Conservation (phyloP, 208 protist genomes). For the Entamoeba dispar region DNA sequence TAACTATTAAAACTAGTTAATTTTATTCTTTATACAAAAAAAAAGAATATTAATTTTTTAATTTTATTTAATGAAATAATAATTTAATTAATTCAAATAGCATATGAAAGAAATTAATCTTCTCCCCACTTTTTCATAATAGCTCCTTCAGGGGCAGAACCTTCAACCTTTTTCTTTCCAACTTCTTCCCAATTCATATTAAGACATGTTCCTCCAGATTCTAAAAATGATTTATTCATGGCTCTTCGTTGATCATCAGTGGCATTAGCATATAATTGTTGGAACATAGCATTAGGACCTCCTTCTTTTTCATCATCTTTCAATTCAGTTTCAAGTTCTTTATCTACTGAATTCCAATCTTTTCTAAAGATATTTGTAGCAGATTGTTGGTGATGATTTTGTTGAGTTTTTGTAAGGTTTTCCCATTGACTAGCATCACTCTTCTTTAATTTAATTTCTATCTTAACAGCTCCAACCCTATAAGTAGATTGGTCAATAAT, state of each 20-base stretch:
- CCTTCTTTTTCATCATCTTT: slow-evolving; percentile 4
- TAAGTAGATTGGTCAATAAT: no score
- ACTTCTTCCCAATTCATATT: slow-evolving; percentile 51
- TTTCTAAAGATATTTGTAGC: not conserved
- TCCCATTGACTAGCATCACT: not conserved
- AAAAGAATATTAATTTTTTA: no score
- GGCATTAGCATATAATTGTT: slow-evolving; percentile 38
- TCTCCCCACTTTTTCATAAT: not conserved
- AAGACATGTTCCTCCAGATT: slow-evolving; percentile 42
- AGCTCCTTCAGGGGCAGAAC: not conserved
- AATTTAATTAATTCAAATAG: no score
- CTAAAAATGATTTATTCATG: slow-evolving; percentile 45
- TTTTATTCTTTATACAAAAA: no score
- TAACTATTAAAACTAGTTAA: no score
- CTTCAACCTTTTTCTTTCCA: slow-evolving; percentile 29
- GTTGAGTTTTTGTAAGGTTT: not conserved
- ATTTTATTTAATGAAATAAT: no score
- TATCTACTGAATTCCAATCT: slow-evolving; percentile 7
- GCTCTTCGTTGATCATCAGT: slow-evolving; percentile 37
- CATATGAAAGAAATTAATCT: not conserved
- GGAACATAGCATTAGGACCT: slow-evolving; percentile 24
- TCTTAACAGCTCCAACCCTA: not conserved
- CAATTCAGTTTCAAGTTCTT: not conserved
- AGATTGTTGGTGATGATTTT: not conserved
- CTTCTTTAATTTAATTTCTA: not conserved